A percentile compares a stretch with the other conserved stretches of the same genome.
These are phyloP conservation scores for Aspergillus sparsus DNA, from an alignment of 495 filamentous ascomycete species.

Conservation along the genomic window DNA sequence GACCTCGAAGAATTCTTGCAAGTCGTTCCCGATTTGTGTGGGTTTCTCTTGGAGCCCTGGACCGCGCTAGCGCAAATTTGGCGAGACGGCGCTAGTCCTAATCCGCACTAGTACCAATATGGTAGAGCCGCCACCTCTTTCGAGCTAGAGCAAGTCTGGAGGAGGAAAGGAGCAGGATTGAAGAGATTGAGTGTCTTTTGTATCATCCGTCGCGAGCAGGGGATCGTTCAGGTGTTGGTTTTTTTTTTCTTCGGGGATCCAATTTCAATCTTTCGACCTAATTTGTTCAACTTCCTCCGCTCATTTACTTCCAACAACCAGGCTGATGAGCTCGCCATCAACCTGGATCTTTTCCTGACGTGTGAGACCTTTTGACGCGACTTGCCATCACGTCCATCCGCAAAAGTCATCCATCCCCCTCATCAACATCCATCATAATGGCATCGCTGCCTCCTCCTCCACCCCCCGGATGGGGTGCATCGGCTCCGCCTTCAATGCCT, in stretches of 20 bases:
- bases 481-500: constrained; percentile 72
- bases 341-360: constrained; percentile 36
- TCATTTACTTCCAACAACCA: constrained; percentile 3
- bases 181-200: constrained; percentile 27
- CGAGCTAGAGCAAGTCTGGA: constrained; percentile 23
- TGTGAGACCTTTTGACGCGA: constrained; percentile 40
- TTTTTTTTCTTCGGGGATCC: constrained; percentile 49
- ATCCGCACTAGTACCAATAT: constrained; percentile 31
- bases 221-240: constrained; percentile 59
- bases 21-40: constrained; percentile 50
- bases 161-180: constrained; percentile 34
- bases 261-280: constrained; percentile 29
- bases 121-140: constrained; percentile 46
- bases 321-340: constrained; percentile 22
- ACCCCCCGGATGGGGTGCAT: constrained; percentile 71
- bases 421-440: constrained; percentile 57
- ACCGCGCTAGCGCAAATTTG: constrained; percentile 51
- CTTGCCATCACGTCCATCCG: constrained; percentile 34
- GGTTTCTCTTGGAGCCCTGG: constrained; percentile 45
- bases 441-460: constrained; percentile 74
- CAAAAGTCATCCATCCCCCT: constrained; percentile 27
- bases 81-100: constrained; percentile 44
- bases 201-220: constrained; percentile 47
- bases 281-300: constrained; percentile 9
- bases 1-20: constrained; percentile 47